Evolutionary conservation across 352 stramenopile species (phyloP), one percentile per base, ranked within the genome.

Genomic region (Phytophthora constricta): DNA sequence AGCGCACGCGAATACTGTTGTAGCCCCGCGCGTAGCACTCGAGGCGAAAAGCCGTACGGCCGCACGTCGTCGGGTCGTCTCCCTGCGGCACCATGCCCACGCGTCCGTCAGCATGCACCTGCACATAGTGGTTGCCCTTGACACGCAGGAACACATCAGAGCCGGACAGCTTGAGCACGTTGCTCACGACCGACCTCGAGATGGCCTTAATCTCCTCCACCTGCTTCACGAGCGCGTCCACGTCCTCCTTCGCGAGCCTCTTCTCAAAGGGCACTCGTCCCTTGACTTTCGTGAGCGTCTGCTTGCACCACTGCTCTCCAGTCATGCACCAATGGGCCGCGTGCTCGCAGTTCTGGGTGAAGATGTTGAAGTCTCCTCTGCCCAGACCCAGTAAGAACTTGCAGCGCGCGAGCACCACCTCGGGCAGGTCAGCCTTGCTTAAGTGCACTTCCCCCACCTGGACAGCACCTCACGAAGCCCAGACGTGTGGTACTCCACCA

Each of bases 311-410:
- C 69, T 96, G 88, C 71, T 96, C 82, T 50, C 88, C 88, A 1
- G 88, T 96, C 88, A 92, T 96, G 63, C 88, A 96, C 88, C 88
- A 96, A 55, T 96, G 86, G 13, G 88, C 88, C 5, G 87, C 85
- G 54, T 96, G 88, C 57, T 96, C 88, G 70, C 88, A 96, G 62
- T 96, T 96, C 70, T 96, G 88, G 28, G 79, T 89, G 57, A 96
- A 94, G 58, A 96, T 91, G 59, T 96, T 94, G 46, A 96, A 96
- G 33, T 96, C 86, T 27, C 87, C 87, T 56, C 77, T 66, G 20
- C 88, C 88, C 16, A 96, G 70, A 0, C 88, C 88, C 10, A 96
- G 52, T 3, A 96, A 58, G 48, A 93, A 96, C 65, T 90, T 92
- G 72, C 88, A 96, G 4, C 88, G 82, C 20, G 86, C 72, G 10